These are phyloP conservation scores for Lactifluus hygrophoroides DNA, from an alignment of 768 basidiomycete genomes.

Conservation along the genomic window DNA sequence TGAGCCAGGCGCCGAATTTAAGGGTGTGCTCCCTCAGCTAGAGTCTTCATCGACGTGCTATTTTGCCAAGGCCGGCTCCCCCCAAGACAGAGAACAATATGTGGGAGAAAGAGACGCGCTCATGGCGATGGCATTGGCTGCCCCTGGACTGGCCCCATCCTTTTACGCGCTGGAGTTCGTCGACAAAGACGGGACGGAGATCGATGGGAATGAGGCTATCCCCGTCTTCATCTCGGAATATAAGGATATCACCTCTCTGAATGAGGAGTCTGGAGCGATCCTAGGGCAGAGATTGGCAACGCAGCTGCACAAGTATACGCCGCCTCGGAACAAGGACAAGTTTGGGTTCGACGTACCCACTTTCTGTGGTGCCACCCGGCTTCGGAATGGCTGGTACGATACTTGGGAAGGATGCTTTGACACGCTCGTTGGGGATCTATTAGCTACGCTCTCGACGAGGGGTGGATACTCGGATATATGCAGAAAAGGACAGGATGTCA, in stretches of 20 bases:
- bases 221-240: slow-evolving; percentile 73
- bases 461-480: slow-evolving; percentile 40
- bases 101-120: slow-evolving; percentile 63
- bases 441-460: slow-evolving; percentile 37
- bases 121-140: slow-evolving; percentile 50
- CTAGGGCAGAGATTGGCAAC: slow-evolving; percentile 57
- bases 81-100: slow-evolving; percentile 53
- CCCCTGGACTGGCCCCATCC: slow-evolving; percentile 56
- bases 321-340: slow-evolving; percentile 42
- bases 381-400: slow-evolving; percentile 64
- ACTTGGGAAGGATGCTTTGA: slow-evolving; percentile 65
- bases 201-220: slow-evolving; percentile 28
- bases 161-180: slow-evolving; percentile 43
- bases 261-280: slow-evolving; percentile 35
- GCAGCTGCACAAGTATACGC: slow-evolving; percentile 54
- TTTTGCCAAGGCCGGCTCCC: slow-evolving; percentile 51
- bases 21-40: slow-evolving; percentile 37
- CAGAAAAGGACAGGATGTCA: slow-evolving; percentile 42
- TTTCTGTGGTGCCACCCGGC: slow-evolving; percentile 64
- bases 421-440: slow-evolving; percentile 50
- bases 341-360: slow-evolving; percentile 72
- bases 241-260: slow-evolving; percentile 47
- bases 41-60: slow-evolving; percentile 48
- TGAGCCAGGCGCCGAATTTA: slow-evolving; percentile 45
- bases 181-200: slow-evolving; percentile 23